Evolutionary conservation across 1,284 basidiomycete species (phyloP).

Genomic region (Macrocystidia cucumis): DNA sequence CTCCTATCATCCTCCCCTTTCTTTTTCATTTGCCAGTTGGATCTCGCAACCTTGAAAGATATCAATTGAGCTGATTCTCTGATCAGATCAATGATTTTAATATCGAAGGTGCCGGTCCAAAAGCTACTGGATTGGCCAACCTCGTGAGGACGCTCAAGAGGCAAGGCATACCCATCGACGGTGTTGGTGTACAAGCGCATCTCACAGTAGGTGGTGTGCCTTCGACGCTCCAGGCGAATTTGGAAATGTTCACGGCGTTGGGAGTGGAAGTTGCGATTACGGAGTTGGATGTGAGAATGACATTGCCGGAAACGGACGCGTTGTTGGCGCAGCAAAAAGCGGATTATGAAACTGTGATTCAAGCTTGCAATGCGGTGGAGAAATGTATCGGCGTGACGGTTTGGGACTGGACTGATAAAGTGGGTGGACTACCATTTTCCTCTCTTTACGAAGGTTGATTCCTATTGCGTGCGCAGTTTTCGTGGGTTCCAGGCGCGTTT

Average conservation of each 20-base stretch:
- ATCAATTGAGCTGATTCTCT: no score
- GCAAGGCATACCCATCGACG: constrained; percentile 45
- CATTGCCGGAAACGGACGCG: constrained; percentile 38
- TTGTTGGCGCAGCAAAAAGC: constrained; percentile 42
- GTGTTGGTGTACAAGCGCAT: constrained; percentile 48
- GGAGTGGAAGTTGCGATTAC: constrained; percentile 55
- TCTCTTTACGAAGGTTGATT: constrained; percentile 1
- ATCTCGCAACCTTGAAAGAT: no score
- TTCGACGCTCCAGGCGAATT: constrained; percentile 31
- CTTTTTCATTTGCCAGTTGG: no score
- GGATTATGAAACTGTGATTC: constrained; percentile 47
- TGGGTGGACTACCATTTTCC: constrained; percentile 6
- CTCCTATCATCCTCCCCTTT: no score
- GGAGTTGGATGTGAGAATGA: constrained; percentile 54
- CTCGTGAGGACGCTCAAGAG: constrained; percentile 39
- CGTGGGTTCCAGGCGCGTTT: constrained; percentile 44
- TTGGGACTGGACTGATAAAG: constrained; percentile 48
- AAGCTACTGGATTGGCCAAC: constrained; percentile 42
- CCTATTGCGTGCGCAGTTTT: constrained; percentile 32
- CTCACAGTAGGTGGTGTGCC: constrained; percentile 44
- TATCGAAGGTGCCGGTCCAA: constrained; percentile 40
- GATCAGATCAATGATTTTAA: constrained; percentile 52
- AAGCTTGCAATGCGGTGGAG: constrained; percentile 41
- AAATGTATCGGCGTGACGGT: constrained; percentile 46
- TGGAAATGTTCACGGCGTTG: constrained; percentile 39